Evolutionary conservation across 73 alveolate species (phyloP).

Genomic region (Breviolum minutum): DNA sequence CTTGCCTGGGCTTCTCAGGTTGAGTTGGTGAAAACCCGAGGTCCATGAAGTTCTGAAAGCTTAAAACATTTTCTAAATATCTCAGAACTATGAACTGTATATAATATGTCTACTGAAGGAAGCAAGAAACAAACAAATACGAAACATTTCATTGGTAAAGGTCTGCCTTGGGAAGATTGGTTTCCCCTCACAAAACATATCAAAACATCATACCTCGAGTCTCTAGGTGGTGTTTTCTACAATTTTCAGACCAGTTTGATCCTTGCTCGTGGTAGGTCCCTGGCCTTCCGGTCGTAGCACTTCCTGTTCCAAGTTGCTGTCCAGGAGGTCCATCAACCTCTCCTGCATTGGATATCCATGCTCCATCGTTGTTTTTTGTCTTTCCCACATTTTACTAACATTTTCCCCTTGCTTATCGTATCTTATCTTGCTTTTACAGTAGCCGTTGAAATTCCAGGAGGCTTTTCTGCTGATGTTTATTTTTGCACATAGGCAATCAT

Average conservation of each 20-base stretch:
- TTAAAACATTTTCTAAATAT: too few relatives aligned
- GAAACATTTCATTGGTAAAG: too few relatives aligned
- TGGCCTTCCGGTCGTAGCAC: constrained; percentile 73
- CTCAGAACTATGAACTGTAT: not conserved
- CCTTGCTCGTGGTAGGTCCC: not conserved
- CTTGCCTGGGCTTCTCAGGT: constrained; percentile 19
- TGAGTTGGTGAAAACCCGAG: too few relatives aligned
- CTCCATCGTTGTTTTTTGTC: not conserved
- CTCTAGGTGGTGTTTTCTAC: not conserved
- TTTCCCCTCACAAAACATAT: too few relatives aligned
- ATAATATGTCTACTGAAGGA: not conserved
- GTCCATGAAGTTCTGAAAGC: too few relatives aligned
- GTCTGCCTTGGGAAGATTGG: too few relatives aligned
- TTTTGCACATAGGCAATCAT: too few relatives aligned
- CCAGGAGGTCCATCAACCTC: constrained; percentile 77
- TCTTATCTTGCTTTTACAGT: too few relatives aligned
- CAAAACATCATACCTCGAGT: too few relatives aligned
- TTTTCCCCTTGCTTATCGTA: too few relatives aligned
- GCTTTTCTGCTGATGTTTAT: too few relatives aligned
- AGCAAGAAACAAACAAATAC: not conserved
- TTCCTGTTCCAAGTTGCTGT: constrained; percentile 86
- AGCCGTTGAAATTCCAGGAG: too few relatives aligned
- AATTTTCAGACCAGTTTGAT: not conserved
- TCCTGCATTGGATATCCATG: not conserved
- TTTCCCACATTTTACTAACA: not conserved